Percentiles rank a stretch among this genome's conserved stretches.
phyloP scores from a whole-genome alignment of 2,329 filamentous ascomycete genomes.

The Helicocarpus griseus region DNA sequence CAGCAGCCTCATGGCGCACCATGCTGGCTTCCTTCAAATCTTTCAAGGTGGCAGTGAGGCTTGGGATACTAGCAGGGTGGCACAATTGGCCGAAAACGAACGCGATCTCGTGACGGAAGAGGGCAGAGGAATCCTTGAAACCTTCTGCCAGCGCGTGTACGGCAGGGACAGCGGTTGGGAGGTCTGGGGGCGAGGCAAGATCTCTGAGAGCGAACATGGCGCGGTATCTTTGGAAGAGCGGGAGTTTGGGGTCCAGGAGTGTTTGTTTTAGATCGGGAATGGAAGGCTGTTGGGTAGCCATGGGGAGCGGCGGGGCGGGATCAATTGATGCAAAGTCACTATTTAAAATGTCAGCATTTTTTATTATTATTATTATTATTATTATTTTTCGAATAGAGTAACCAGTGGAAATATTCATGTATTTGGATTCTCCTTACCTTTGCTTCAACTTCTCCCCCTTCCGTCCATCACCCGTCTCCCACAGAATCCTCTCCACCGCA shows the following conservation, averaged over 20 bases:
- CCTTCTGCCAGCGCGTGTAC: slow-evolving; percentile 78
- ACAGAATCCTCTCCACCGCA: slow-evolving; percentile 85
- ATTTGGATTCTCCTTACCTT: slow-evolving; percentile 49
- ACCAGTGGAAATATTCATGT: not conserved
- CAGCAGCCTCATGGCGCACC: slow-evolving; percentile 95
- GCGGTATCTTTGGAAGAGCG: slow-evolving; percentile 86
- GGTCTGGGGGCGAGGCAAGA: slow-evolving; percentile 82
- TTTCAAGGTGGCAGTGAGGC: slow-evolving; percentile 67
- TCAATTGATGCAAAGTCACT: slow-evolving; percentile 96
- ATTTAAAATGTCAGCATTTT: slow-evolving; percentile 11
- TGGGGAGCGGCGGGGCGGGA: slow-evolving; percentile 78
- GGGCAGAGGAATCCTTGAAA: slow-evolving; percentile 72
- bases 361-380: slow-evolving; percentile 14
- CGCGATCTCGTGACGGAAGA: slow-evolving; percentile 95
- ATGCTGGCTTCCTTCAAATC: slow-evolving; percentile 79
- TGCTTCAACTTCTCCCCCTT: slow-evolving; percentile 68
- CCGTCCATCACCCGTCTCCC: slow-evolving; percentile 69
- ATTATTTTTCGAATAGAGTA: not conserved
- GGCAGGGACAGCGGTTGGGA: slow-evolving; percentile 80
- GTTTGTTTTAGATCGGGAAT: slow-evolving; percentile 66
- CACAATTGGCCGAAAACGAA: slow-evolving; percentile 96
- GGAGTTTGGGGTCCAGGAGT: slow-evolving; percentile 66
- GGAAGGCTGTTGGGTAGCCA: slow-evolving; percentile 50
- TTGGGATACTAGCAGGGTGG: slow-evolving; percentile 93
- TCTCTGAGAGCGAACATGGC: slow-evolving; percentile 98